Base-by-base conservation (phyloP, 305 asterid species). In the Ilex paraguariensis region DNA sequence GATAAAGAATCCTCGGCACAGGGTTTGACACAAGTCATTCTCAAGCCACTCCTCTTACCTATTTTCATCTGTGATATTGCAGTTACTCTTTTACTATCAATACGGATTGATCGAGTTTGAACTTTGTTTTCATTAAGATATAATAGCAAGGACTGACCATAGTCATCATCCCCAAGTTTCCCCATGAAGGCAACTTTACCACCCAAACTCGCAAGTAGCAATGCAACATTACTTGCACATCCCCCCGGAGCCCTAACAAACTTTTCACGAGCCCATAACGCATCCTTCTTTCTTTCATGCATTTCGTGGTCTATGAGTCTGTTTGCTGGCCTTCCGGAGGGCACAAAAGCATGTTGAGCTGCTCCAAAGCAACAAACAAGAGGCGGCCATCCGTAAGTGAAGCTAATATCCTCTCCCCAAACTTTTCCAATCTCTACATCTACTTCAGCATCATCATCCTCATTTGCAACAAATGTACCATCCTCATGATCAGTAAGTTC, bases 171-270 rank as follows among this genome's bases (percentile, higher is more conserved):
- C 66, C 99, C 99, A 13, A 90, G 75, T 75, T 93, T 93, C 32
- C 98, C 98, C 98, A 90, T 93, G 77, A 93, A 84, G 21, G 97
- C 97, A 72, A 83, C 98, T 72, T 87, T 93, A 56, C 97, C 94
- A 40, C 98, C 97, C 80, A 93, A 80, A 55, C 86, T 73, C 0
- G 97, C 87, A 58, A 90, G 95, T 66, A 95, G 91, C 13, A 93
- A 77, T 10, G 96, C 99, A 67, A 93, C 97, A 70, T 87, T 86
- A 69, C 97, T 86, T 11, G 94, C 74, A 75, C 85, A 75, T 54
- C 99, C 96, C 32, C 97, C 99, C 4, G 90, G 78, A 54, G 99
- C 84, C 74, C 99, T 84, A 61, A 90, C 76, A 58, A 90, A 90
- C 44, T 84, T 86, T 81, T 92, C 91, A 11, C 97, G 98, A 58